A percentile compares a stretch with the other conserved stretches of the same genome.
Evolutionary conservation across 257 asterid species (phyloP).

Genomic region (Solanum rostratum): DNA sequence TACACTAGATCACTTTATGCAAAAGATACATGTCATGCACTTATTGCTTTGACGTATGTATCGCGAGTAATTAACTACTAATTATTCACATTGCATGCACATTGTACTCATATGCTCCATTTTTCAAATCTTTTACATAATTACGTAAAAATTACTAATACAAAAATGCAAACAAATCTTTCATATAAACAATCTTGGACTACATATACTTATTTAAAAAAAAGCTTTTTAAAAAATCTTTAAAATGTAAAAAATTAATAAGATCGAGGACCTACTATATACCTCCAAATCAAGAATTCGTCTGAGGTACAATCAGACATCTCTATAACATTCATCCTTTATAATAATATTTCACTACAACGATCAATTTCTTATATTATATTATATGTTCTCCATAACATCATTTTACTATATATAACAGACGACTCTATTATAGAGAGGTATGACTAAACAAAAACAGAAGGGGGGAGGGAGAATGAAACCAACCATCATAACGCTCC

Average conservation of each 20-base stretch:
- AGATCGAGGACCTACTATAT: neutral
- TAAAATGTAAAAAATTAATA: neutral
- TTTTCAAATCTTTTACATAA: neutral
- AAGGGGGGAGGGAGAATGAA: neutral
- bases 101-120: neutral
- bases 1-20: neutral
- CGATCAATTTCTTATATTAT: neutral
- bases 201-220: neutral
- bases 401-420: neutral
- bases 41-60: neutral
- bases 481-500: constrained; percentile 73
- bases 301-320: neutral
- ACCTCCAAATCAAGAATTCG: neutral
- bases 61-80: neutral
- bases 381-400: neutral
- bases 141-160: neutral
- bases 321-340: neutral
- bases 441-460: neutral
- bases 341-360: neutral
- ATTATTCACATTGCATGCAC: neutral
- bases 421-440: neutral
- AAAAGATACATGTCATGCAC: neutral
- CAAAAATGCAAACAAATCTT: neutral
- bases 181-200: neutral
- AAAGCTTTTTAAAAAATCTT: neutral